Percentiles rank a stretch among this genome's conserved stretches.
These are phyloP conservation scores for Amniculicola lignicola DNA, from an alignment of 495 filamentous ascomycete genomes.

Conservation along the genomic window DNA sequence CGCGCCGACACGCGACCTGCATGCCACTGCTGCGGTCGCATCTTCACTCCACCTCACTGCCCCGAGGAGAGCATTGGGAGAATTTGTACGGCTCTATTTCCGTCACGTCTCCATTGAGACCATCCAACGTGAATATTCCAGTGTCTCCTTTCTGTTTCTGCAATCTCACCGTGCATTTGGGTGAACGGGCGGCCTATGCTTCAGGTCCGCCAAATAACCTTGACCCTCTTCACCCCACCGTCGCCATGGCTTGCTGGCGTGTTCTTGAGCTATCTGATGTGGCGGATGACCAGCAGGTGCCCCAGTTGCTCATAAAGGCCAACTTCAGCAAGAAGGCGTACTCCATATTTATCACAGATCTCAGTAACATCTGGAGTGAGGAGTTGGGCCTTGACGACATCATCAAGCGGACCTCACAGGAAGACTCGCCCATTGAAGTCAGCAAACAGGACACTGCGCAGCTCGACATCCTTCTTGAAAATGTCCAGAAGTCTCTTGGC, in stretches of 20 bases:
- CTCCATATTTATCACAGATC: constrained; percentile 73
- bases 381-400: constrained; percentile 61
- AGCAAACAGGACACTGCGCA: constrained; percentile 67
- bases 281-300: neutral
- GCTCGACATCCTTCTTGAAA: constrained; percentile 66
- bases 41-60: too few relatives aligned
- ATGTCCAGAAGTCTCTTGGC: constrained; percentile 63
- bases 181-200: too few relatives aligned
- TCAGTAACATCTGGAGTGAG: constrained; percentile 83
- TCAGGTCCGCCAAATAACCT: too few relatives aligned
- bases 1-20: too few relatives aligned
- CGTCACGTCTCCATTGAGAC: too few relatives aligned
- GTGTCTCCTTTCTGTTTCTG: too few relatives aligned
- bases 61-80: too few relatives aligned
- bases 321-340: constrained; percentile 58
- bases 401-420: constrained; percentile 59
- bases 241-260: constrained; percentile 28
- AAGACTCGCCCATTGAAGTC: constrained; percentile 79
- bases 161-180: too few relatives aligned
- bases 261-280: constrained; percentile 22
- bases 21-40: too few relatives aligned
- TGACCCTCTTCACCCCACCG: too few relatives aligned
- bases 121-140: too few relatives aligned
- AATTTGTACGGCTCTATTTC: too few relatives aligned
- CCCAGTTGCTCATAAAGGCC: constrained; percentile 47